Evolutionary conservation across 1,284 basidiomycete genomes (phyloP).

Genomic region (Rhodotorula glutinis): DNA sequence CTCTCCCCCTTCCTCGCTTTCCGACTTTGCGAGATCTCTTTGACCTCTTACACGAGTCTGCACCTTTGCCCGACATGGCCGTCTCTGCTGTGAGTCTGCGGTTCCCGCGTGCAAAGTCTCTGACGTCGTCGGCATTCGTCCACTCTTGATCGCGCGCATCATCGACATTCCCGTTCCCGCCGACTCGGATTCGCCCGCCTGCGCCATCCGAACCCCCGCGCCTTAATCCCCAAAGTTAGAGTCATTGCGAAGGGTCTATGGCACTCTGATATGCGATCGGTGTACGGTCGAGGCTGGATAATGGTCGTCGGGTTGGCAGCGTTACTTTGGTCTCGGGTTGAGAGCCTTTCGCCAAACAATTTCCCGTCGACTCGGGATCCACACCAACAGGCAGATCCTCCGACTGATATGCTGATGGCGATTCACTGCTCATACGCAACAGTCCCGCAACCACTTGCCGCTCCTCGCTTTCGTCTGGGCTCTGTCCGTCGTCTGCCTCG

Average conservation of each 20-base stretch:
- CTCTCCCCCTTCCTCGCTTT: too few species aligned
- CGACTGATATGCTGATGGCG: not conserved
- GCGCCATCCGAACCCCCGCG: not conserved
- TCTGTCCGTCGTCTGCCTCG: constrained; percentile 9
- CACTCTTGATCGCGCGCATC: not conserved
- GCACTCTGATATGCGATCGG: too few species aligned
- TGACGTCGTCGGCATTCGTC: too few species aligned
- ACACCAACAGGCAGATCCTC: too few species aligned
- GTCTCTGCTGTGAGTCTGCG: not conserved
- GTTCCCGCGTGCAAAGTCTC: not conserved
- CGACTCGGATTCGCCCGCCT: not conserved
- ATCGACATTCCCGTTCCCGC: not conserved
- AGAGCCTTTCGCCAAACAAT: too few species aligned
- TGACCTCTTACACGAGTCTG: not conserved
- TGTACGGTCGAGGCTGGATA: too few species aligned
- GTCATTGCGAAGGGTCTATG: not conserved
- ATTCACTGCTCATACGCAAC: not conserved
- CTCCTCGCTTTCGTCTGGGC: constrained; percentile 6
- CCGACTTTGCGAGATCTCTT: too few species aligned
- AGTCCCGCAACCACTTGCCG: not conserved
- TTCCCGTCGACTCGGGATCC: too few species aligned
- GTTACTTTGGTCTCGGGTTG: too few species aligned
- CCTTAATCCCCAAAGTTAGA: not conserved
- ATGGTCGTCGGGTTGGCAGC: too few species aligned
- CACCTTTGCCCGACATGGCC: not conserved